Evolutionary conservation across 805 yeast genomes (phyloP).

Genomic region (Cyberlindnera suaveolens): DNA sequence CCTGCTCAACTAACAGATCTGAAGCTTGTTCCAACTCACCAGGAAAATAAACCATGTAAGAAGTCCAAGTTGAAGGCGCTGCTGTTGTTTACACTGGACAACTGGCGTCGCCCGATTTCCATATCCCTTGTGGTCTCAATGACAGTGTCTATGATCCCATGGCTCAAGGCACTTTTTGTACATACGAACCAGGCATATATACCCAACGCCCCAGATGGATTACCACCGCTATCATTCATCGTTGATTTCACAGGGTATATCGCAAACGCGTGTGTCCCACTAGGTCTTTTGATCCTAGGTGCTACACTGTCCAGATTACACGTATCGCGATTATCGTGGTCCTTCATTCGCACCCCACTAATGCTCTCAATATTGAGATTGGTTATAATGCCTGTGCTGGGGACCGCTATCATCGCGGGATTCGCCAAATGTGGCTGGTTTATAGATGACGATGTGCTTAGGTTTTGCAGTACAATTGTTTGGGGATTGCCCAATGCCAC

Average conservation of each 20-base stretch:
- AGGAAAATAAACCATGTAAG: not conserved
- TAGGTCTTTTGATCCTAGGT: constrained; percentile 80
- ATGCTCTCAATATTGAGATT: constrained; percentile 53
- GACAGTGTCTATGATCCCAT: constrained; percentile 77
- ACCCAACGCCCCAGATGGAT: constrained; percentile 76
- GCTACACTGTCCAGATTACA: constrained; percentile 80
- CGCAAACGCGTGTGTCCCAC: constrained; percentile 86
- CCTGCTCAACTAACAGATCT: constrained; percentile 20
- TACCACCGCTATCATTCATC: constrained; percentile 80
- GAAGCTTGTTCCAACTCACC: constrained; percentile 4
- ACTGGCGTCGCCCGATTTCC: constrained; percentile 69
- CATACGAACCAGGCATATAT: constrained; percentile 36
- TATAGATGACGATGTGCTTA: constrained; percentile 43
- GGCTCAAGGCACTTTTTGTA: constrained; percentile 72
- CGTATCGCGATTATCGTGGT: constrained; percentile 41
- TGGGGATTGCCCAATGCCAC: constrained; percentile 91
- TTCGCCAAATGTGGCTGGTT: constrained; percentile 65
- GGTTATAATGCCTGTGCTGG: constrained; percentile 75
- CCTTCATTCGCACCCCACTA: constrained; percentile 42
- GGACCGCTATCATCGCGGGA: constrained; percentile 58
- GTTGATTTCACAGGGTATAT: constrained; percentile 77
- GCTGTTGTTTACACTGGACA: constrained; percentile 35
- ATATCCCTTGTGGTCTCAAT: constrained; percentile 61
- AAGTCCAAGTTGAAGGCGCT: constrained; percentile 1
- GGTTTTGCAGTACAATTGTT: constrained; percentile 69